Percentiles rank a stretch among this genome's conserved stretches.
These are phyloP conservation scores for Wallacemonas sp. DNA, from an alignment of 208 protist genomes.

Conservation along the genomic window DNA sequence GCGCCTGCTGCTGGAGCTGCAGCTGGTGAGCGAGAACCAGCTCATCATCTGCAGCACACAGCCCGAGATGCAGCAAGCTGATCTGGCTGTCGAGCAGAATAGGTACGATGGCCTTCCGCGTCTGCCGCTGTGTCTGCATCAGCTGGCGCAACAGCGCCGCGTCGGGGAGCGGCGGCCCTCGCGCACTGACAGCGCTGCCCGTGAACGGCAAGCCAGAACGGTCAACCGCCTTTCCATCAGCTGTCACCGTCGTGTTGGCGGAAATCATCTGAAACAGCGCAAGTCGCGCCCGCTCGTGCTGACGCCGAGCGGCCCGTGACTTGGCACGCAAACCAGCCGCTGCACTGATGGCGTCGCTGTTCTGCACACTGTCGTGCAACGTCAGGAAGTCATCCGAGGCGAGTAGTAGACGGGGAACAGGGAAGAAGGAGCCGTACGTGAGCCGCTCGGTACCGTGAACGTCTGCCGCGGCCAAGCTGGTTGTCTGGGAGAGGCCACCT, in stretches of 20 bases:
- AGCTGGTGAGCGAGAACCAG: conserved; percentile 35
- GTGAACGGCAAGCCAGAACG: background rate
- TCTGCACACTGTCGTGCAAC: conserved; percentile 43
- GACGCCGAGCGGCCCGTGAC: background rate
- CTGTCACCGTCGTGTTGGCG: background rate
- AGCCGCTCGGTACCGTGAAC: too few species aligned
- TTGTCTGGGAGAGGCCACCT: too few species aligned
- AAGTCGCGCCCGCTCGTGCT: background rate
- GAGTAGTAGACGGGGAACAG: conserved; percentile 62
- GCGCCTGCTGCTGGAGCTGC: background rate
- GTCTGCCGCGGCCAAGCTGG: background rate
- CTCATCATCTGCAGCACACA: conserved; percentile 72
- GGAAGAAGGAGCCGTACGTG: conserved; percentile 23
- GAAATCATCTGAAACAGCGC: conserved; percentile 6
- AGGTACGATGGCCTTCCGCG: conserved; percentile 27
- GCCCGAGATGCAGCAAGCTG: conserved; percentile 74
- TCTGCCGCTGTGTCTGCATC: conserved; percentile 36
- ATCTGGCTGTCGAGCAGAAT: conserved; percentile 66
- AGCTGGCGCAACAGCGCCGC: conserved; percentile 36
- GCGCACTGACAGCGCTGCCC: background rate
- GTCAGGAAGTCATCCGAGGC: conserved; percentile 53
- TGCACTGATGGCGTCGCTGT: conserved; percentile 21
- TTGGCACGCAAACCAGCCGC: conserved; percentile 10
- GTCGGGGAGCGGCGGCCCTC: conserved; percentile 9
- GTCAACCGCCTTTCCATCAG: background rate